These are phyloP conservation scores for Ophiostoma piceae DNA, from an alignment of 2,329 filamentous ascomycete species.

Conservation along the genomic window DNA sequence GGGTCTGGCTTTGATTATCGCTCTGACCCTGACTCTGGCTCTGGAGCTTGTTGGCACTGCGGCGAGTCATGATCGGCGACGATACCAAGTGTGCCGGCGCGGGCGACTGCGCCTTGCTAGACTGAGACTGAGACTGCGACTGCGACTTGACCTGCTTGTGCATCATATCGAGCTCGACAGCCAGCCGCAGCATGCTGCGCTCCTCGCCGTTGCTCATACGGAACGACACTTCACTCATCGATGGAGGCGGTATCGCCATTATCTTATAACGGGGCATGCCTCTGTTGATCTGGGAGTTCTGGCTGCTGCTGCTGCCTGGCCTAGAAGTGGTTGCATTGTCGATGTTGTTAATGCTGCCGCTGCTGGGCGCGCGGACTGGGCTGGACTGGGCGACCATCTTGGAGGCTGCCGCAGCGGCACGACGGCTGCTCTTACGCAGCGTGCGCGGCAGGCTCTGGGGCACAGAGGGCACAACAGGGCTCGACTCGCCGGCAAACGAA, in stretches of 20 bases:
- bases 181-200: constrained; percentile 44
- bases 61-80: constrained; percentile 26
- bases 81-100: constrained; percentile 28
- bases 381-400: constrained; percentile 22
- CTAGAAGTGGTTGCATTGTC: background rate
- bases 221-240: constrained; percentile 34
- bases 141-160: constrained; percentile 28
- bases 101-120: constrained; percentile 4
- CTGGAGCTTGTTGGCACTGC: background rate
- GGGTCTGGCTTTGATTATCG: constrained; percentile 9
- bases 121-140: background rate
- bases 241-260: constrained; percentile 20
- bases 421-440: constrained; percentile 11
- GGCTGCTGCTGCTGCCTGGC: background rate
- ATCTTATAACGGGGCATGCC: constrained; percentile 16
- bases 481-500: background rate
- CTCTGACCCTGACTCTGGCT: constrained; percentile 15
- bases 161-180: constrained; percentile 43
- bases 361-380: constrained; percentile 16
- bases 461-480: background rate
- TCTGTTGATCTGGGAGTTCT: background rate
- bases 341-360: background rate
- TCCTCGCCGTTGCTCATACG: constrained; percentile 44
- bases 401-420: background rate
- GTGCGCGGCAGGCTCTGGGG: constrained; percentile 18